Percentiles rank a stretch among this genome's conserved stretches.
phyloP scores from a whole-genome alignment of 202 grass and related monocot species.

The Panicum virgatum region DNA sequence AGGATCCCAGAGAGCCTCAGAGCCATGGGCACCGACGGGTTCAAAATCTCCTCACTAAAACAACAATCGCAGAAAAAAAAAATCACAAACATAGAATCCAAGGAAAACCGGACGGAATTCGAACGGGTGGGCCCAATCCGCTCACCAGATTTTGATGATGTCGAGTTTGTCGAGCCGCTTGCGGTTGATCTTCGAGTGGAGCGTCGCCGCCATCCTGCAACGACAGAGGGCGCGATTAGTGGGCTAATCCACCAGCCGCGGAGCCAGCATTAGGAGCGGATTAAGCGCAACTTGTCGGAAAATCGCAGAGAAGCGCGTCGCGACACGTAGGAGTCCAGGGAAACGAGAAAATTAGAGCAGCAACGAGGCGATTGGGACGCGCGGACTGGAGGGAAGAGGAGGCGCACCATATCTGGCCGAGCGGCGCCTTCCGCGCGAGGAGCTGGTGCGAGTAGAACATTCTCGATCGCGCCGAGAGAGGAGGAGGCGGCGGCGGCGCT shows the following conservation, averaged over 20 bases:
- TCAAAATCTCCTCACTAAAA: constrained; percentile 87
- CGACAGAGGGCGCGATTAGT: background rate
- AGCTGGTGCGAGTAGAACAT: constrained; percentile 98
- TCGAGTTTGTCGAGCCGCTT: constrained; percentile 79
- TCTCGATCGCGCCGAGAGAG: background rate
- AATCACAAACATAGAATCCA: background rate
- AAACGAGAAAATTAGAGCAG: constrained; percentile 2
- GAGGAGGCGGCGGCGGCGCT: background rate
- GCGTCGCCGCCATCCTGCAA: constrained; percentile 89
- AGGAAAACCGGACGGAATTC: background rate
- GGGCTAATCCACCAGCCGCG: background rate
- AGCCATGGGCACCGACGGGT: constrained; percentile 91
- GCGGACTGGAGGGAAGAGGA: background rate
- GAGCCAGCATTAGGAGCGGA: constrained; percentile 7
- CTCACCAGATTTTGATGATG: constrained; percentile 95
- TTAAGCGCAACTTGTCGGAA: background rate
- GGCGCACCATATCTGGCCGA: constrained; percentile 91
- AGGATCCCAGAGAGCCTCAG: constrained; percentile 91
- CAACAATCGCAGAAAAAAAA: constrained; percentile 5
- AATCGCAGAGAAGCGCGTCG: background rate
- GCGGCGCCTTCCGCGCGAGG: constrained; percentile 79
- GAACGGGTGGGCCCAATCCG: background rate
- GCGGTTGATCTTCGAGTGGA: constrained; percentile 83
- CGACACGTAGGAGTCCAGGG: background rate
- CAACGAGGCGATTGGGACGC: background rate